Percentiles rank a stretch among this genome's conserved stretches.
Conservation (phyloP, 768 basidiomycete genomes). For the Chiua virens region DNA sequence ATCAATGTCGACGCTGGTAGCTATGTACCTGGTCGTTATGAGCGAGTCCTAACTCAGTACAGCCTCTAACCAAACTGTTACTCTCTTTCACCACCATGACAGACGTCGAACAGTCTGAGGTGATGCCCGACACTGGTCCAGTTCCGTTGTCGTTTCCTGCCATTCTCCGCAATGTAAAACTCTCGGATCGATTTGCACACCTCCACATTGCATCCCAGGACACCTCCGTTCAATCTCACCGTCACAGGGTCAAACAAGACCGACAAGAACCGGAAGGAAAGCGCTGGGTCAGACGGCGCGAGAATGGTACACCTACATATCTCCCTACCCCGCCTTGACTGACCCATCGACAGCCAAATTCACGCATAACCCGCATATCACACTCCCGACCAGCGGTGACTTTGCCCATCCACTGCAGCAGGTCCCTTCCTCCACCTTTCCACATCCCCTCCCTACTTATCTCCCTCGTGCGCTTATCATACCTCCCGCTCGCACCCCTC, state of each 20-base stretch:
- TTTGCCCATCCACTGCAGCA: conserved; percentile 49
- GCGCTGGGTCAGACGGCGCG: conserved; percentile 72
- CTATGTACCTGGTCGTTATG: no score
- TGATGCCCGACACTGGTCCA: conserved; percentile 19
- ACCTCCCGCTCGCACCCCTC: conserved; percentile 43
- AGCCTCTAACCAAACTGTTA: no score
- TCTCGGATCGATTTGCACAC: conserved; percentile 54
- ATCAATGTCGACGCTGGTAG: no score
- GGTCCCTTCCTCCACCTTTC: conserved; percentile 58
- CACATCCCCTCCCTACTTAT: conserved; percentile 70
- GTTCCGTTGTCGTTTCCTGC: conserved; percentile 72
- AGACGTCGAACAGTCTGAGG: not conserved
- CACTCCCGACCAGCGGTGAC: conserved; percentile 60
- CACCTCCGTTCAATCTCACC: not conserved
- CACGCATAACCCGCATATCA: conserved; percentile 69
- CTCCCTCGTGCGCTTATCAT: conserved; percentile 60
- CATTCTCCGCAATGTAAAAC: conserved; percentile 58
- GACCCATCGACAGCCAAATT: conserved; percentile 54
- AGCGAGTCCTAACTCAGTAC: no score
- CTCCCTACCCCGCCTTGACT: not conserved
- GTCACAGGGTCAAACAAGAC: conserved; percentile 39
- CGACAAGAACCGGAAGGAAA: conserved; percentile 73
- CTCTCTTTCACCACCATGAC: conserved; percentile 2
- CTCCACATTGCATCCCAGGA: conserved; percentile 32
- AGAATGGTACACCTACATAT: conserved; percentile 56